phyloP scores from a whole-genome alignment of 2,329 filamentous ascomycete species.

The Apiospora pterosperma region DNA sequence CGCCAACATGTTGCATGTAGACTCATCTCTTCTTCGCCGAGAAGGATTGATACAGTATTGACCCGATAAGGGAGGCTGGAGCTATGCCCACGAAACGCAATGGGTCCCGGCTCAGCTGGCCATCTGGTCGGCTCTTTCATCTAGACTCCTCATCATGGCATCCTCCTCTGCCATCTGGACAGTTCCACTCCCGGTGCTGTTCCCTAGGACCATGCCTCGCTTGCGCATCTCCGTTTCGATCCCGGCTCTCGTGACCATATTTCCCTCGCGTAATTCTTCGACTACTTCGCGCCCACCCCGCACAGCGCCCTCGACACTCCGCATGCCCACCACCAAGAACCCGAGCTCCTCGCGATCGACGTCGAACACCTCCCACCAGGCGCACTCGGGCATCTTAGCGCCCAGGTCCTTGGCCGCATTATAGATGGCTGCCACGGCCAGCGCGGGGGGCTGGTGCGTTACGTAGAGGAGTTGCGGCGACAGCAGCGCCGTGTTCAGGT shows the following conservation, averaged over 20 bases:
- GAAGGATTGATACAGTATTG: not conserved
- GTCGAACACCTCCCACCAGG: constrained; percentile 99
- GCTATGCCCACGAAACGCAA: not conserved
- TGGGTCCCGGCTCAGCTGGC: not conserved
- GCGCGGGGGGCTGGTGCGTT: constrained; percentile 82
- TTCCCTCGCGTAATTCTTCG: constrained; percentile 36
- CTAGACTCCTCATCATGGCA: constrained; percentile 10
- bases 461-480: constrained; percentile 87
- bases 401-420: constrained; percentile 75
- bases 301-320: constrained; percentile 72
- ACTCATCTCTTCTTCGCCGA: not conserved
- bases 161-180: constrained; percentile 9
- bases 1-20: not conserved
- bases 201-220: constrained; percentile 37
- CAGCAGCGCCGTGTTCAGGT: constrained; percentile 82
- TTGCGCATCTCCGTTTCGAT: constrained; percentile 59
- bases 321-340: constrained; percentile 83
- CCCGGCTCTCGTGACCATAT: constrained; percentile 55
- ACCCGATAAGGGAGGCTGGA: not conserved
- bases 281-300: constrained; percentile 55
- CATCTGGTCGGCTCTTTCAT: constrained; percentile 9
- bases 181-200: constrained; percentile 6
- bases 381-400: constrained; percentile 74
- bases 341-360: constrained; percentile 91
- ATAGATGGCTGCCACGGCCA: constrained; percentile 89